Evolutionary conservation across 805 yeast species (phyloP).

Genomic region (Clavispora vitiphila): DNA sequence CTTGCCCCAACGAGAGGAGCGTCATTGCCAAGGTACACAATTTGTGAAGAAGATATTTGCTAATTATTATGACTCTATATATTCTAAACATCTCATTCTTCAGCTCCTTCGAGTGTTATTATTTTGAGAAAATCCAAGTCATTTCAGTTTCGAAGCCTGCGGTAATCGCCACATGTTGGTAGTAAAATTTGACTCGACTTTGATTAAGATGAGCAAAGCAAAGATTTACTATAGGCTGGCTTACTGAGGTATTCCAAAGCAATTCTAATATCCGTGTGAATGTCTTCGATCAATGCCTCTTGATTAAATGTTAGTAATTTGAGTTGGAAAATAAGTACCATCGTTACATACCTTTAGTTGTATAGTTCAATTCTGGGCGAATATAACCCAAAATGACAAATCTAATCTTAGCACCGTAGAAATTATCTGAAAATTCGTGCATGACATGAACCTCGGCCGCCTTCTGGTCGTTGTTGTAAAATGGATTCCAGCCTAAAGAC

Average conservation of each 20-base stretch:
- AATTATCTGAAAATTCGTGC: constrained; percentile 60
- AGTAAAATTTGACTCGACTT: neutral
- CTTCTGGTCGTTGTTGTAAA: constrained; percentile 70
- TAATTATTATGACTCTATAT: too few relatives aligned
- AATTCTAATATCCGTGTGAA: constrained; percentile 68
- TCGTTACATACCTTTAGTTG: constrained; percentile 47
- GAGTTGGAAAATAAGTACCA: neutral
- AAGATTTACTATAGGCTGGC: neutral
- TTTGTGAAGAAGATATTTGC: too few relatives aligned
- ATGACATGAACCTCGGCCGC: constrained; percentile 86
- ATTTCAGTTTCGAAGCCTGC: too few relatives aligned
- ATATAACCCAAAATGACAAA: constrained; percentile 80
- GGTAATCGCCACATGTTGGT: neutral
- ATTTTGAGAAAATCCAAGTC: too few relatives aligned
- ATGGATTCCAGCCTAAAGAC: constrained; percentile 96
- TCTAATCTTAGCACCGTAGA: constrained; percentile 77
- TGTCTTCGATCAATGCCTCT: constrained; percentile 83
- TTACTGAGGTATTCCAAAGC: constrained; percentile 46
- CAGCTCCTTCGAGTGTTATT: too few relatives aligned
- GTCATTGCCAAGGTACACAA: too few relatives aligned
- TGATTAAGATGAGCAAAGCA: neutral
- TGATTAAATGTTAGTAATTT: constrained; percentile 18
- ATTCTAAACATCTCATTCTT: too few relatives aligned
- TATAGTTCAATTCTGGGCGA: constrained; percentile 85
- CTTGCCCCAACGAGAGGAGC: too few relatives aligned